Evolutionary conservation across 2,329 filamentous ascomycete species (phyloP).

Genomic region (Diaporthe amygdali): DNA sequence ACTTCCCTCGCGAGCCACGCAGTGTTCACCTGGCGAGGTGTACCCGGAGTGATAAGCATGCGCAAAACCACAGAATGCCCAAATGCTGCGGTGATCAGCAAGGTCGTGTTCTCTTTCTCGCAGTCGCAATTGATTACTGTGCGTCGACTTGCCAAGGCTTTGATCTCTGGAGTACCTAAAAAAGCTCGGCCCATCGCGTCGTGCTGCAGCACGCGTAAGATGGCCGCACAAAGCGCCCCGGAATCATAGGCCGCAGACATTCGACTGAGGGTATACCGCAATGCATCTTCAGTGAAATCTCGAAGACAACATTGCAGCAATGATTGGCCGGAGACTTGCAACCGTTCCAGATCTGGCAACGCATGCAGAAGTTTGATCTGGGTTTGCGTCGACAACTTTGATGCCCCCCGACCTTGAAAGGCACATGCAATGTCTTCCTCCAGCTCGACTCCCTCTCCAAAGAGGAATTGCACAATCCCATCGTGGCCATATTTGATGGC

Average conservation of each 20-base stretch:
- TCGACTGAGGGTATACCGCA: not conserved
- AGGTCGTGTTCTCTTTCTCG: not conserved
- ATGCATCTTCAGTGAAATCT: not conserved
- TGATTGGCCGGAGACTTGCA: not conserved
- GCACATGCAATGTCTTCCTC: not conserved
- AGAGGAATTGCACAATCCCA: not conserved
- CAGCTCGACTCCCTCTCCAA: not conserved
- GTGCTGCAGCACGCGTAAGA: not conserved
- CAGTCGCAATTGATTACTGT: not conserved
- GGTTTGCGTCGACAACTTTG: fast-evolving
- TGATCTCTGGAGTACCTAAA: not conserved
- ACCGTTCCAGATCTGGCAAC: not conserved
- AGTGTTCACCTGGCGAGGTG: fast-evolving
- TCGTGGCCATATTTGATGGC: not conserved
- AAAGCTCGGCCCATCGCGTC: fast-evolving
- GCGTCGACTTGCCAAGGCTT: not conserved
- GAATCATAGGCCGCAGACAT: not conserved
- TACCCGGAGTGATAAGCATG: not conserved
- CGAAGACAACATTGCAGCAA: not conserved
- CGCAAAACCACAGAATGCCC: fast-evolving
- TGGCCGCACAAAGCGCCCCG: not conserved
- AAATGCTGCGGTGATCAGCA: not conserved
- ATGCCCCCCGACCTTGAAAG: not conserved
- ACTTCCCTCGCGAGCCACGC: not conserved
- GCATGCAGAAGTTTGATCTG: not conserved